Conservation (phyloP, 148 eudicot genomes). For the Silene uniflora region DNA sequence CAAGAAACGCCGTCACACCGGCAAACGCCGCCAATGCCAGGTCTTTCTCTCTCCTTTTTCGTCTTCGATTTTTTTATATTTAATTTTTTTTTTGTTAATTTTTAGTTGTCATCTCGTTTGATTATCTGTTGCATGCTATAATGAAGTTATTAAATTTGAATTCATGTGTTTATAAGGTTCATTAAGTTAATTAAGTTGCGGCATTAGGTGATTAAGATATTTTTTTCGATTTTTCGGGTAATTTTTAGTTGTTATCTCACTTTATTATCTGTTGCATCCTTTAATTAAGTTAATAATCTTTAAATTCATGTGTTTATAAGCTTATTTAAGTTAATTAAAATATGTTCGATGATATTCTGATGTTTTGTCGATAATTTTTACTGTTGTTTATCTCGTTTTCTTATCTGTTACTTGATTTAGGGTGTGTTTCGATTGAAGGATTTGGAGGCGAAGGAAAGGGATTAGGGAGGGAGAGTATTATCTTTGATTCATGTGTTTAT, state of each 20-base stretch:
- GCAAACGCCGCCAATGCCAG: conserved; percentile 63
- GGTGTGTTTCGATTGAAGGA: too few species aligned
- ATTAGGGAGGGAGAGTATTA: too few species aligned
- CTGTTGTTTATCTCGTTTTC: too few species aligned
- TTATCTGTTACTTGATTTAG: too few species aligned
- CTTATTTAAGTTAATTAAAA: neutral
- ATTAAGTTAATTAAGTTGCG: neutral
- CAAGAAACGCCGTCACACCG: conserved; percentile 46
- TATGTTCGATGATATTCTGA: too few species aligned
- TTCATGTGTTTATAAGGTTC: neutral
- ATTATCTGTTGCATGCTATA: neutral
- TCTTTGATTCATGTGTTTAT: too few species aligned
- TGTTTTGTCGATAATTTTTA: too few species aligned
- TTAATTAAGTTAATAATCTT: neutral
- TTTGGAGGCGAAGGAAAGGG: too few species aligned
- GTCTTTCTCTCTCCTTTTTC: conserved; percentile 24
- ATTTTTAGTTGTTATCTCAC: too few species aligned
- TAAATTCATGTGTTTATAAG: neutral
- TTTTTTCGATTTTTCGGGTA: neutral
- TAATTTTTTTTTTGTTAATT: neutral
- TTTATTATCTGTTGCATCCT: neutral
- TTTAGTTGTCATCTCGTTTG: neutral
- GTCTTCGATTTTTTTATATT: neutral
- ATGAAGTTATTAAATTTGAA: neutral
- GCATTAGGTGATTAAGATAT: neutral